Base-by-base conservation (phyloP, 768 basidiomycete species). In the Naganishia vaughanmartiniae region DNA sequence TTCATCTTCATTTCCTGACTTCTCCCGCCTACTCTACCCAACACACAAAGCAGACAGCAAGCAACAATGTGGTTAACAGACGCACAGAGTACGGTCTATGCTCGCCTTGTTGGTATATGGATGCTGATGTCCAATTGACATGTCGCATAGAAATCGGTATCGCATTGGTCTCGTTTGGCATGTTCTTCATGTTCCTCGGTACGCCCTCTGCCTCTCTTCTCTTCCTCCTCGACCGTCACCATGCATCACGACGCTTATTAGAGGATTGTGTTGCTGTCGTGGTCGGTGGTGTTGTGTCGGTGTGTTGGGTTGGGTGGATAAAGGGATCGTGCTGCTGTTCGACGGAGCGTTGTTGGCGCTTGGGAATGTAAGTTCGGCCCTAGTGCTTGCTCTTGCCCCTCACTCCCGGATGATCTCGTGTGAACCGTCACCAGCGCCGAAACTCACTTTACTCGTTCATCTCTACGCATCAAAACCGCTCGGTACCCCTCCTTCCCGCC, bases 141-240 rank as follows among this genome's bases (percentile, higher is more conserved):
- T 19, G 33, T 19, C 17, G 14, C 15, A 4, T 57, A 94, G 92
- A 95, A 85, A 95, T 96, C 75, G 93, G 95, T 75, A 94, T 98
- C 70, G 94, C 92, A 60, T 87, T 98, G 74, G 97, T 95, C 54
- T 91, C 93, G 21, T 96, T 96, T 76, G 96, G 96, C 66, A 89
- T 86, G 46, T 84, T 95, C 71, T 99, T 99, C 85, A 95, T 98
- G 90, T 85, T 98, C 77, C 85, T 99, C 46, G 96, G 96, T 80
- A 57, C 65, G 77, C 71, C 42, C 12, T 31, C n/a, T 24, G 30
- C 46, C 42, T 26, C 19, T 21, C 30, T 9, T 28, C 15, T n/a
- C n/a, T n/a, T n/a, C n/a, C n/a, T n/a, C n/a, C n/a, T n/a, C n/a
- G n/a, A n/a, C n/a, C n/a, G n/a, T n/a, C n/a, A n/a, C n/a, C n/a